phyloP scores from a whole-genome alignment of 1,284 basidiomycete species.

The Heterobasidion occidentale region DNA sequence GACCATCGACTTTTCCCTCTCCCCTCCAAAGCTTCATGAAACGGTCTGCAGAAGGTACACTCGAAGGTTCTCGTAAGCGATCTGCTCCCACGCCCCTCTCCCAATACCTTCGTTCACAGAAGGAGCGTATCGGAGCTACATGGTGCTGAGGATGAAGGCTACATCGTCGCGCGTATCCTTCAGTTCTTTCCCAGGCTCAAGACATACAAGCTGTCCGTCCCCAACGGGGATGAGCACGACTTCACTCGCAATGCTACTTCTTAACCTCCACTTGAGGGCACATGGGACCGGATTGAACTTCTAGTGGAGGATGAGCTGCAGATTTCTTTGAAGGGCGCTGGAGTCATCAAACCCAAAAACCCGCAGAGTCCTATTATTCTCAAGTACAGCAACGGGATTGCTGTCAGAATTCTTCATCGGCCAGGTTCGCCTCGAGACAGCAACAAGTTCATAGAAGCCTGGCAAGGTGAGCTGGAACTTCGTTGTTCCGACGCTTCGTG shows the following conservation, averaged over 20 bases:
- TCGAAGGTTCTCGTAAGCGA: neutral
- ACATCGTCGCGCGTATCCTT: neutral
- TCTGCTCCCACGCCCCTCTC: too few species aligned
- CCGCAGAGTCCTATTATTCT: neutral
- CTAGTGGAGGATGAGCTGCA: conserved; percentile 3
- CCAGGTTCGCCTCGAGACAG: neutral
- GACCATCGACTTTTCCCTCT: neutral
- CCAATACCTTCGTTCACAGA: neutral
- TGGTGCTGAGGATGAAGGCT: neutral
- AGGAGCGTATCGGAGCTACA: neutral
- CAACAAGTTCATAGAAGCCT: neutral
- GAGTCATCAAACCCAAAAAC: conserved; percentile 1
- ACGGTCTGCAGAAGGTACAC: neutral
- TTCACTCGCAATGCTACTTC: neutral
- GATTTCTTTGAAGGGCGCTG: conserved; percentile 4
- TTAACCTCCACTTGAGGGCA: conserved; percentile 3
- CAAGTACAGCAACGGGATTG: conserved; percentile 6
- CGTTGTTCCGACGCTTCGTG: neutral
- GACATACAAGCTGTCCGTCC: conserved; percentile 4
- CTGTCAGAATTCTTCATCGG: neutral
- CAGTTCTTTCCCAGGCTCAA: neutral
- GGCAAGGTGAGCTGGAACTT: neutral
- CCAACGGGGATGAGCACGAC: neutral
- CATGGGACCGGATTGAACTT: conserved; percentile 3
- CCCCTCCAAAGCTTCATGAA: neutral